Conservation (phyloP, 2,329 filamentous ascomycete species). For the Cercospora berteroae region DNA sequence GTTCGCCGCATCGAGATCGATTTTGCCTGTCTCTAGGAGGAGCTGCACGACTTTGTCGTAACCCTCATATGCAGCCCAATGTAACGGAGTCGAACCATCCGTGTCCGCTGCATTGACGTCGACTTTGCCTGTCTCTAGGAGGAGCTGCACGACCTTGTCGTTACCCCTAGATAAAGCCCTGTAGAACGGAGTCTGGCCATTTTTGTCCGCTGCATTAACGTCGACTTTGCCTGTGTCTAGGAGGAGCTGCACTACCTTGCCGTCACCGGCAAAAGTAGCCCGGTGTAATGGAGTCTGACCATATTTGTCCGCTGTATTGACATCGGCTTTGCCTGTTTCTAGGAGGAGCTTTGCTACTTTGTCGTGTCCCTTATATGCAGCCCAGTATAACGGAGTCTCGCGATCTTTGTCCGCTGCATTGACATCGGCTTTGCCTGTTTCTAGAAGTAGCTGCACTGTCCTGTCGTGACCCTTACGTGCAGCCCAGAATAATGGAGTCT, state of each 20-base stretch:
- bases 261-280: accelerated
- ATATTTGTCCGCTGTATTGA: not conserved
- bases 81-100: no score
- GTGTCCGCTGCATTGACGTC: not conserved
- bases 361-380: no score
- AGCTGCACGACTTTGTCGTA: not conserved
- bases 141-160: not conserved
- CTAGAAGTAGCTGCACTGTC: not conserved
- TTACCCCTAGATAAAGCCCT: accelerated
- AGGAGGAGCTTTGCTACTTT: no score
- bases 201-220: not conserved
- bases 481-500: no score
- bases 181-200: not conserved
- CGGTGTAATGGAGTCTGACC: not conserved
- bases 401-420: not conserved
- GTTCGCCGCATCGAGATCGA: not conserved
- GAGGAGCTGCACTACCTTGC: not conserved
- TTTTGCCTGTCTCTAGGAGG: not conserved
- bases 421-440: not conserved
- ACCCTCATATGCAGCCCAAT: not conserved
- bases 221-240: not conserved
- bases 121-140: not conserved
- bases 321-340: no score
- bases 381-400: not conserved
- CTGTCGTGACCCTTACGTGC: not conserved